phyloP scores from a whole-genome alignment of 345 rosid species.

The Euphorbia lathyris region DNA sequence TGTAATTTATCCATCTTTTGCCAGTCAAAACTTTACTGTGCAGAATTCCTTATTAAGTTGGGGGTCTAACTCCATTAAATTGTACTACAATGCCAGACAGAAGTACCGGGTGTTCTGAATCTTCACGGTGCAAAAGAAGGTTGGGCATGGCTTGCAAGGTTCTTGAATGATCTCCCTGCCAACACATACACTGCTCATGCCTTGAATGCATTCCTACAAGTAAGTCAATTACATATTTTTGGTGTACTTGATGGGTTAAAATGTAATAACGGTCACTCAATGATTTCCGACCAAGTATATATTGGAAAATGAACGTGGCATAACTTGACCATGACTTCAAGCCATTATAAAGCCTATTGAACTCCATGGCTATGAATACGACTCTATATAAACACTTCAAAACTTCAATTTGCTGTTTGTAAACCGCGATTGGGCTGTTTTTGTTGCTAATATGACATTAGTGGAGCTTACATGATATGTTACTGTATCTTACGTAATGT shows the following conservation, averaged over 20 bases:
- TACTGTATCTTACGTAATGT: too few species aligned
- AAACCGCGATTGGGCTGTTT: too few species aligned
- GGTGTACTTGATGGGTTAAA: neutral
- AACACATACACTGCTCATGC: slow-evolving; percentile 72
- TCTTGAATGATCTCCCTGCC: slow-evolving; percentile 59
- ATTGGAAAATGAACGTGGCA: too few species aligned
- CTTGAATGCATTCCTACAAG: slow-evolving; percentile 65
- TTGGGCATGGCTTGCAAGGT: slow-evolving; percentile 85
- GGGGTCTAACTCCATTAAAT: neutral
- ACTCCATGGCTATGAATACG: too few species aligned
- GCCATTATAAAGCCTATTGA: neutral
- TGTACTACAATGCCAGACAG: slow-evolving; percentile 45
- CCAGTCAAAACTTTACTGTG: too few species aligned
- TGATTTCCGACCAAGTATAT: too few species aligned
- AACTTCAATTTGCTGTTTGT: too few species aligned
- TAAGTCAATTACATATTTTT: slow-evolving; percentile 28
- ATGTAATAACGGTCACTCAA: neutral
- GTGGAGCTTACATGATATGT: too few species aligned
- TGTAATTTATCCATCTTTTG: too few species aligned
- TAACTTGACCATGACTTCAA: too few species aligned
- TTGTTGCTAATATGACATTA: too few species aligned
- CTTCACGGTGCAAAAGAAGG: slow-evolving; percentile 70
- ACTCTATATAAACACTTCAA: too few species aligned
- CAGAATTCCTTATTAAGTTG: neutral
- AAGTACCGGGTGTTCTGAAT: slow-evolving; percentile 47